A percentile compares a stretch with the other conserved stretches of the same genome.
Evolutionary conservation across 345 rosid genomes (phyloP).

Genomic region (Garcia nutans): DNA sequence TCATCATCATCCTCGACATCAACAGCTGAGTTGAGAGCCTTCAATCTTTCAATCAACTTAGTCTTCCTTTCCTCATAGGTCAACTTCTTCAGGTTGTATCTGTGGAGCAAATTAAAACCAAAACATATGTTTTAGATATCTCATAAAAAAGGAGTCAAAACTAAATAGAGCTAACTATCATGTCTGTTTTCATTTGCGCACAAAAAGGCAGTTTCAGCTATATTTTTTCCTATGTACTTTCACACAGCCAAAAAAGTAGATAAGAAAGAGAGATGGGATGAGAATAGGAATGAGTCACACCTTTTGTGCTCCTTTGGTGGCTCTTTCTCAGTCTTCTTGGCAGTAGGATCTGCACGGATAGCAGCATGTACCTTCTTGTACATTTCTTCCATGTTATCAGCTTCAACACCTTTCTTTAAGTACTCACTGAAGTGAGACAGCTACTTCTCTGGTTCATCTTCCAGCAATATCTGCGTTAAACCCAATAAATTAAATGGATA

Average conservation of each 20-base stretch:
- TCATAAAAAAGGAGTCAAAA: neutral
- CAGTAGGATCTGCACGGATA: conserved; percentile 60
- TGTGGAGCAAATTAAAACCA: conserved; percentile 22
- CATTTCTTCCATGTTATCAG: conserved; percentile 55
- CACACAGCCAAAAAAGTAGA: neutral
- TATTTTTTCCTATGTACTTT: too few relatives aligned
- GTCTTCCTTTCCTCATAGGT: conserved; percentile 77
- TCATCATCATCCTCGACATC: conserved; percentile 35
- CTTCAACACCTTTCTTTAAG: conserved; percentile 49
- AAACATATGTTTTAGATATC: neutral
- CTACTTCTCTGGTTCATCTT: conserved; percentile 73
- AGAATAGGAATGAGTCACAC: conserved; percentile 23
- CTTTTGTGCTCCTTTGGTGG: conserved; percentile 64
- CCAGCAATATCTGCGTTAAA: conserved; percentile 41
- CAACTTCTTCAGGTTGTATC: conserved; percentile 77
- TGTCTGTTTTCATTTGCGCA: neutral
- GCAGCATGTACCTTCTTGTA: conserved; percentile 78
- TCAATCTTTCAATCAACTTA: conserved; percentile 68
- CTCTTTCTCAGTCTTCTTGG: conserved; percentile 48
- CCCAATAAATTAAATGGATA: neutral
- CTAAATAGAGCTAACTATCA: neutral
- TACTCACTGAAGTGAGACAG: conserved; percentile 64
- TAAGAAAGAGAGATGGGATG: neutral
- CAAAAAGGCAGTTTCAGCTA: neutral
- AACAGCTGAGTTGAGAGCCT: conserved; percentile 48